Evolutionary conservation across 2,329 filamentous ascomycete species (phyloP).

Genomic region (Trichophyton equinum): DNA sequence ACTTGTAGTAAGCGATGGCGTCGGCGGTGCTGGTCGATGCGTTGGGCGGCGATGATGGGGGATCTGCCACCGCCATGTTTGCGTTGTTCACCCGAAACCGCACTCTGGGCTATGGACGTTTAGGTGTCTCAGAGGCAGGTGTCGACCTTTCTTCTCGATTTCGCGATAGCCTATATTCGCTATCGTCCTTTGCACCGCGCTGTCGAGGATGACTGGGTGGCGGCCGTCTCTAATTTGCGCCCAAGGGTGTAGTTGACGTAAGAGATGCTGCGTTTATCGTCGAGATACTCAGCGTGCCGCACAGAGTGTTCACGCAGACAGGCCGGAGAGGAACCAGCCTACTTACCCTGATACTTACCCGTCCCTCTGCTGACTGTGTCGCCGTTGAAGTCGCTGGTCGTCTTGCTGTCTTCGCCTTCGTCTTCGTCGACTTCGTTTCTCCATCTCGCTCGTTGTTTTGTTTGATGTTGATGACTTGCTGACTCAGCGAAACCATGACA

Average conservation of each 20-base stretch:
- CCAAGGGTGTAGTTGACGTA: neutral
- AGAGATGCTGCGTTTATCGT: neutral
- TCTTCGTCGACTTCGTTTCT: neutral
- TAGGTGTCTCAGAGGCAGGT: constrained; percentile 9
- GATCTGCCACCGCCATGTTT: constrained; percentile 5
- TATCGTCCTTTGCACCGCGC: too few species aligned
- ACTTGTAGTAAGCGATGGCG: constrained; percentile 86
- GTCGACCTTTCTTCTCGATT: constrained; percentile 16
- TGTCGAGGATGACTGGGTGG: neutral
- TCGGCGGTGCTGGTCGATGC: constrained; percentile 45
- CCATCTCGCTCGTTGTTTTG: neutral
- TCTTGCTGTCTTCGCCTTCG: neutral
- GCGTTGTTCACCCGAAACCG: neutral
- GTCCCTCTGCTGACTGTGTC: neutral
- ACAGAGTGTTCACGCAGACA: neutral
- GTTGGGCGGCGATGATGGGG: constrained; percentile 25
- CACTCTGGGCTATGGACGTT: neutral
- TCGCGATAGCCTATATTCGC: neutral
- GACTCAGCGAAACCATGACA: constrained; percentile 2
- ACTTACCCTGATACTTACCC: constrained; percentile 4
- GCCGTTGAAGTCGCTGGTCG: neutral
- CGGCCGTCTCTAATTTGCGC: neutral
- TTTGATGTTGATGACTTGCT: constrained; percentile 2
- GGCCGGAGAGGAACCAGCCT: neutral
- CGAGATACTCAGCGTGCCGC: neutral